Base-by-base conservation (phyloP, 768 basidiomycete genomes). In the Termitomyces sp. region DNA sequence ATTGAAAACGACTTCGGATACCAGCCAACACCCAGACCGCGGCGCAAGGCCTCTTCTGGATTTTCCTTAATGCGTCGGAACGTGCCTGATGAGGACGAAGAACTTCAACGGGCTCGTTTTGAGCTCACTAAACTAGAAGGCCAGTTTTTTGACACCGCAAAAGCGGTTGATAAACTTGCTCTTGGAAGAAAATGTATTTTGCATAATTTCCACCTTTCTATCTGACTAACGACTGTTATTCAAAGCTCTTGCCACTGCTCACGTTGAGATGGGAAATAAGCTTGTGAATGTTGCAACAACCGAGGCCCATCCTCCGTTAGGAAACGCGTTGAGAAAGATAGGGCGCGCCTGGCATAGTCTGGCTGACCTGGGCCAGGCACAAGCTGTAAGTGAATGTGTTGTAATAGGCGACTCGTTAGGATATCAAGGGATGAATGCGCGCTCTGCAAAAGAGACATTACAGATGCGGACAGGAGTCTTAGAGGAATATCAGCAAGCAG, bases 1-100 rank as follows among this genome's bases (percentile, higher is more conserved):
- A 85, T 99, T 62, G 97, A 99, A 76, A 95, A 89, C 66, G 96
- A 98, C 74, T 99, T 98, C 77, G 97, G 97, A 32, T 95, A 94
- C 69, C 93, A 92, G 68, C 92, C 91, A 5, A 94, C 85, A 15
- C 89, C 89, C 10, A 83, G 86, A 46, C 87, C 86, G 55, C 83
- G 86, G 62, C 85, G 85, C 67, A 95, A 91, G 74, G 77, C 85
- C 0, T 82, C 83, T 32, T 83, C 89, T 4, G 88, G 90, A 5
- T 94, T 94, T 68, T 84, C 83, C 48, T 79, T 94, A 52, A 89
- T 94, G 20, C 79, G 86, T 36, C 82, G 94, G 8, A 85, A 86
- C 31, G 91, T 95, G 2, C 90, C 93, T 5, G 96, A 97, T 69
- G 96, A 97, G 73, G 96, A 97, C 68, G 95, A 98, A 72, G 92